Evolutionary conservation across 2,329 filamentous ascomycete genomes (phyloP), one percentile per base, ranked within the genome.

Genomic region (Alternaria infectoria): DNA sequence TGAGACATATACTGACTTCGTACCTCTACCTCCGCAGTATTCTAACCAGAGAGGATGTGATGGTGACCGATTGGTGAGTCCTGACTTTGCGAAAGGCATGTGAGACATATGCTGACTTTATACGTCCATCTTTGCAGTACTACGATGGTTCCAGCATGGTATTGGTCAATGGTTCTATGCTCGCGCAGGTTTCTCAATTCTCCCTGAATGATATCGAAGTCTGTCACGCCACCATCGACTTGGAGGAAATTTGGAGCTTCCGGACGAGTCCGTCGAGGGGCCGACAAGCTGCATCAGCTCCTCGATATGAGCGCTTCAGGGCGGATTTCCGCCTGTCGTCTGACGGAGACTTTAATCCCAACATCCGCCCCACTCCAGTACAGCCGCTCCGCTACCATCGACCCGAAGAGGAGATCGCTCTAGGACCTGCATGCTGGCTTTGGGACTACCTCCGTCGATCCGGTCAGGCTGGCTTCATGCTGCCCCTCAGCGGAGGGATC

Each of bases 131-230:
- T 23, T 5, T 23, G 21, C 5, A 23, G 21, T 23, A 23, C 5
- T 23, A 23, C 21, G 21, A 23, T 23, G 21, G 21, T 5, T 23
- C 21, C 21, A 23, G 21, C 21, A 23, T 23, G 21, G 21, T 23
- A 21, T 21, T 92, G 10, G 80, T 87, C 62, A 89, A 87, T 63
- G 89, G 89, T 9, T 83, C 86, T 15, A 85, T 90, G 45, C 82
- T 91, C 2, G 89, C 88, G 1, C 89, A 92, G 74, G 88, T 86
- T 2, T 85, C 85, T 1, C 90, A 92, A 69, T 92, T 92, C 78
- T 86, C 83, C 13, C 77, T 91, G 10, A 85, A 71, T 15, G 71
- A 77, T 55, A 82, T 89, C 0, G 83, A 86, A 59, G 86, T 87
- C 5, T 5, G 3, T 5, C 21, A 23, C 21, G 86, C 85, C 1